Conservation (phyloP, 2,329 filamentous ascomycete species). For the Aureobasidium uvarum region DNA sequence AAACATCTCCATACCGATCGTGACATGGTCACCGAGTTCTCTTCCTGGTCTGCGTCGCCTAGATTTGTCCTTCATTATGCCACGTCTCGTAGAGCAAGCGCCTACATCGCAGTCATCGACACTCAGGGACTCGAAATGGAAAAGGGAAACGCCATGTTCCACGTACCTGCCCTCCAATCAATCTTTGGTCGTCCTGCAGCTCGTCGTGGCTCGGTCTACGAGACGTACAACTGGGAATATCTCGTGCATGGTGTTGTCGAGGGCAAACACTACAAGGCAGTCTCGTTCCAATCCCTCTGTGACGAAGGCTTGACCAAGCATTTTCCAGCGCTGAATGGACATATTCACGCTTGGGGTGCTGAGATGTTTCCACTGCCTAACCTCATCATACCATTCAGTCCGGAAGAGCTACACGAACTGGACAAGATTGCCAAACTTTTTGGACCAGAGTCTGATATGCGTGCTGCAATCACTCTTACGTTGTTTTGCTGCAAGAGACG, state of each 20-base stretch:
- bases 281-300: neutral
- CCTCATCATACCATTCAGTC: neutral
- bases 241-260: neutral
- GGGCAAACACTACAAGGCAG: conserved; percentile 4
- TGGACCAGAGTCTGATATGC: neutral
- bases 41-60: conserved; percentile 8
- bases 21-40: neutral
- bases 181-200: neutral
- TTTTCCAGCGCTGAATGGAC: neutral
- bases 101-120: conserved; percentile 2
- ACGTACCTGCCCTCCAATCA: neutral
- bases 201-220: neutral
- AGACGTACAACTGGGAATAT: neutral
- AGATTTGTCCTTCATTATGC: conserved; percentile 4
- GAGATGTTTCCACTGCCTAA: neutral
- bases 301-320: neutral
- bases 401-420: neutral
- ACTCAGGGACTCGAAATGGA: neutral
- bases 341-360: neutral
- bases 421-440: neutral
- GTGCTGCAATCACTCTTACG: neutral
- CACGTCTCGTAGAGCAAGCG: neutral
- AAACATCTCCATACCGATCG: neutral
- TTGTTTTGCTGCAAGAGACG: conserved; percentile 3
- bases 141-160: neutral